phyloP scores from a whole-genome alignment of 2,329 filamentous ascomycete species.

The Fusarium sp. region DNA sequence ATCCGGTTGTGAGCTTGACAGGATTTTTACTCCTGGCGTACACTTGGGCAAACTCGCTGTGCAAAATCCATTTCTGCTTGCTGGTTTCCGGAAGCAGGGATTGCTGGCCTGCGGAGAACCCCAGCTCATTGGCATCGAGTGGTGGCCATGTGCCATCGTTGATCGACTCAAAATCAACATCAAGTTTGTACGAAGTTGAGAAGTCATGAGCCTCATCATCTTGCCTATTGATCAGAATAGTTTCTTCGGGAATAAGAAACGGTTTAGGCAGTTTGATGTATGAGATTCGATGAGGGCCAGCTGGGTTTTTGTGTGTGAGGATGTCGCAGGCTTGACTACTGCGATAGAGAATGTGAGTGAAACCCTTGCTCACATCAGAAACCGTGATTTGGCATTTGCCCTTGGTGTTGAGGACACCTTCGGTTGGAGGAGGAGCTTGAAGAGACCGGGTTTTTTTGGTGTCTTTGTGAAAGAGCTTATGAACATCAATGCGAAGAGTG shows the following conservation, averaged over 20 bases:
- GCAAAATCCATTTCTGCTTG: conserved; percentile 55
- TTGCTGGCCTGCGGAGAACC: conserved; percentile 40
- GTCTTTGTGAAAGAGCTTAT: conserved; percentile 65
- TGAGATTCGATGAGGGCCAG: conserved; percentile 60
- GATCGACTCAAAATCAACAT: conserved; percentile 65
- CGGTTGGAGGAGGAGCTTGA: conserved; percentile 48
- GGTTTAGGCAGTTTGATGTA: conserved; percentile 62
- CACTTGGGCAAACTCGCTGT: conserved; percentile 57
- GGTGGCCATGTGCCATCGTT: conserved; percentile 67
- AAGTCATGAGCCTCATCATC: conserved; percentile 62
- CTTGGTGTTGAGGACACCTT: conserved; percentile 50
- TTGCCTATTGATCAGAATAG: conserved; percentile 62
- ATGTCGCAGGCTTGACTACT: conserved; percentile 68
- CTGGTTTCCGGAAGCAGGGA: conserved; percentile 36
- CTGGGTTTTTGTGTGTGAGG: conserved; percentile 62
- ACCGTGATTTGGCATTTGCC: conserved; percentile 56
- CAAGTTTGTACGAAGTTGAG: conserved; percentile 63
- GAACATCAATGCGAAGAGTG: conserved; percentile 64
- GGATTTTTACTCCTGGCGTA: conserved; percentile 58
- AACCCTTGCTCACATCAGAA: conserved; percentile 52
- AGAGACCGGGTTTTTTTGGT: conserved; percentile 54
- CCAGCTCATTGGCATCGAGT: conserved; percentile 54
- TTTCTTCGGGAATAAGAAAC: conserved; percentile 66
- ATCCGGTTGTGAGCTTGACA: conserved; percentile 47
- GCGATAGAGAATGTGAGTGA: conserved; percentile 62